Conservation (phyloP, 768 basidiomycete species). For the Exsudoporus frostii region DNA sequence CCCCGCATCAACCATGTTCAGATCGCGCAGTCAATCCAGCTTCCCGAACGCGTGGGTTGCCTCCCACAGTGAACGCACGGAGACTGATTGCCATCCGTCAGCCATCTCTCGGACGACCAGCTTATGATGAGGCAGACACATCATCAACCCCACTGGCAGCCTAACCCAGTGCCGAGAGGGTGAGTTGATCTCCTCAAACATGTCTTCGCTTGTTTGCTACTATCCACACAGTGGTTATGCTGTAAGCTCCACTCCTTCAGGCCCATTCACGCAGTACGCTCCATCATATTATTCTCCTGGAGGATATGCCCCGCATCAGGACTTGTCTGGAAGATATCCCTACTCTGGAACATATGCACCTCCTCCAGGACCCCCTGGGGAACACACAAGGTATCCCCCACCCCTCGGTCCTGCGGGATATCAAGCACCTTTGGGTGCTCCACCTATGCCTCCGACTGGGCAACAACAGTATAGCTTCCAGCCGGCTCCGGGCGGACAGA, state of each 20-base stretch:
- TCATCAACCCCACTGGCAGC: no score
- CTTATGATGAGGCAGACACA: background rate
- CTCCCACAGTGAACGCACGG: background rate
- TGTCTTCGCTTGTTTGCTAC: background rate
- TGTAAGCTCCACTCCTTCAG: conserved; percentile 9
- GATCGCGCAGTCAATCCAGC: background rate
- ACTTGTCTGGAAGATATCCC: conserved; percentile 9
- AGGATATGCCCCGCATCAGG: conserved; percentile 22
- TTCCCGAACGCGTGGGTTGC: conserved; percentile 17
- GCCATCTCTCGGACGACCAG: background rate
- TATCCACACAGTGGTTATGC: conserved; percentile 33
- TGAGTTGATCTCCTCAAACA: conserved; percentile 2
- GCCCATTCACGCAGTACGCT: conserved; percentile 1
- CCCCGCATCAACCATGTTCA: background rate
- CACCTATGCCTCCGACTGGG: conserved; percentile 51
- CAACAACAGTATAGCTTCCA: conserved; percentile 65
- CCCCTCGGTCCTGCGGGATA: conserved; percentile 6
- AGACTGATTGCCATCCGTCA: background rate
- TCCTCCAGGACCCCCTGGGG: conserved; percentile 17
- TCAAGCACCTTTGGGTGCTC: conserved; percentile 31
- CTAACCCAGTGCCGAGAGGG: conserved; percentile 6
- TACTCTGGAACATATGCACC: conserved; percentile 11
- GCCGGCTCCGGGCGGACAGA: conserved; percentile 43
- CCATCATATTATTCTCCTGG: conserved; percentile 7
- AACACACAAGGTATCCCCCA: background rate